Base-by-base conservation (phyloP, 345 rosid species). In the Pistacia integerrima region DNA sequence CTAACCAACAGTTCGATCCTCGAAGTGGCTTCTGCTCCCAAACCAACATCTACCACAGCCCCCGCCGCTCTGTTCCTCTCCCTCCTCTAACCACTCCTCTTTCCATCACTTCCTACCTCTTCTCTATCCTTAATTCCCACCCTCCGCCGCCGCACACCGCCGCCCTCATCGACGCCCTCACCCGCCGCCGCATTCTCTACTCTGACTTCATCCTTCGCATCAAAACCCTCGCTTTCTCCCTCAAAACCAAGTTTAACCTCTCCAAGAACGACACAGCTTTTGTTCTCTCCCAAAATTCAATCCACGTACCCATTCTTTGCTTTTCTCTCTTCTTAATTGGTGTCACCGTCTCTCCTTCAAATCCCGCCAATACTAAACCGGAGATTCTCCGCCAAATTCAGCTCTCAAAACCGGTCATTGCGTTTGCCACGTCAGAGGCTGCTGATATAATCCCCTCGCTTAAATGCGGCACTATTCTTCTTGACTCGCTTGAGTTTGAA, bases 311-410 rank as follows among this genome's bases (percentile, higher is more conserved):
- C 5, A 62, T 90, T 49, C 90, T 90, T 64, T 84, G 79, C 80
- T 77, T 83, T 72, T 77, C 92, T 49, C 89, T 90, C 67, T 57
- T 90, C 62, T 88, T 86, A 48, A 67, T 88, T 71, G 92, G 94
- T 76, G 88, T 88, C 73, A 66, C 77, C 16, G 67, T 87, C 65
- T 87, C 94, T 17, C 88, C 91, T 8, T 65, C 75, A 28, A 88
- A 90, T 62, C 90, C 94, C 4, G 35, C 78, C n/a, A 64, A 79
- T 84, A 80, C 88, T 0, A 16, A 49, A 17, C 75, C 72, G 0
- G 94, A 90, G 71, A 76, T 90, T 67, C 61, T 51, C 54, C 89
- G 75, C 76, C 88, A 69, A 48, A 72, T 87, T 58, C 77, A 36
- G 12, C 79, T 88, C 60, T 85, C 91, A 4, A 86, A 85, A 49